Conservation (phyloP, 805 yeast species). For the Wickerhamomyces bisporus region DNA sequence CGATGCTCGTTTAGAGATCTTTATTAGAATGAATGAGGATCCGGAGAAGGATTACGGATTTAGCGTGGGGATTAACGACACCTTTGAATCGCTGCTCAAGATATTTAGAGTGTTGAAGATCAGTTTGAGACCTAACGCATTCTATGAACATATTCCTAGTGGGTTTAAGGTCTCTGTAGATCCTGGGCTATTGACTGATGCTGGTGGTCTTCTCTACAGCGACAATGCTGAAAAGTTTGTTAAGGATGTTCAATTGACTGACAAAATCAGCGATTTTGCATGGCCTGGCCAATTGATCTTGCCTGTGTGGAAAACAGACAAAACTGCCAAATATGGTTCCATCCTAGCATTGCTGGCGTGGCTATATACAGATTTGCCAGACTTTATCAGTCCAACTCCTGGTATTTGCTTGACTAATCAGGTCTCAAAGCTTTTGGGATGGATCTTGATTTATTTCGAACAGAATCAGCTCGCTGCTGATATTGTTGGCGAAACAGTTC, state of each 20-base stretch:
- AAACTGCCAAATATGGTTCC: slow-evolving; percentile 35
- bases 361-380: slow-evolving; percentile 94
- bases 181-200: slow-evolving; percentile 81
- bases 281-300: slow-evolving; percentile 90
- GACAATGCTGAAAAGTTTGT: slow-evolving; percentile 44
- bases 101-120: slow-evolving; percentile 68
- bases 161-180: slow-evolving; percentile 57
- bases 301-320: slow-evolving; percentile 61
- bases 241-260: slow-evolving; percentile 45
- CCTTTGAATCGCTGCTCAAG: slow-evolving; percentile 52
- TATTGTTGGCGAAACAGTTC: slow-evolving; percentile 44
- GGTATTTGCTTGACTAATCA: slow-evolving; percentile 76
- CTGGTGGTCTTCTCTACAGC: slow-evolving; percentile 73
- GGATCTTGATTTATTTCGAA: slow-evolving; percentile 32
- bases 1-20: slow-evolving; percentile 24
- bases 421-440: slow-evolving; percentile 29
- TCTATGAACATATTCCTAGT: slow-evolving; percentile 58
- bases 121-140: slow-evolving; percentile 73
- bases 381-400: slow-evolving; percentile 84
- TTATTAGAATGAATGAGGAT: slow-evolving; percentile 78
- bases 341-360: slow-evolving; percentile 45
- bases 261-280: slow-evolving; percentile 50
- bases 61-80: slow-evolving; percentile 54
- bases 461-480: slow-evolving; percentile 38
- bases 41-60: slow-evolving; percentile 87